These are phyloP conservation scores for Tolypocladium ovalisporum DNA, from an alignment of 2,329 filamentous ascomycete genomes.

Conservation along the genomic window DNA sequence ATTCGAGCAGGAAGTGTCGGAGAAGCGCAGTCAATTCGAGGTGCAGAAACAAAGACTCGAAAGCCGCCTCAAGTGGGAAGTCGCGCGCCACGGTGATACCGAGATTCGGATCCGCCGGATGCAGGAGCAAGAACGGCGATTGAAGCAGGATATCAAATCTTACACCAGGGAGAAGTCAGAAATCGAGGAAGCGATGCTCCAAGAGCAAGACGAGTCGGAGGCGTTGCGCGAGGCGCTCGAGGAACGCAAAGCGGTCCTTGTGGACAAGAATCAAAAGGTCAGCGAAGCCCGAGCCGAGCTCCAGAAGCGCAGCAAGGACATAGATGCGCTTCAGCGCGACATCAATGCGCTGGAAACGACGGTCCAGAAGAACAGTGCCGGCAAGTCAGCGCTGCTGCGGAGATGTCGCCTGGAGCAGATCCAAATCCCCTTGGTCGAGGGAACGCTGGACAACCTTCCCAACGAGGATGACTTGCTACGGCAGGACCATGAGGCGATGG, in stretches of 20 bases:
- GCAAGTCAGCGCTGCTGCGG: conserved; percentile 73
- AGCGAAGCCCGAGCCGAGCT: conserved; percentile 70
- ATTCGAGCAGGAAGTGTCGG: conserved; percentile 77
- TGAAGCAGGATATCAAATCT: conserved; percentile 57
- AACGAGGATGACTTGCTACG: conserved; percentile 73
- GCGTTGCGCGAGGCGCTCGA: conserved; percentile 63
- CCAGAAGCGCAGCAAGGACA: conserved; percentile 73
- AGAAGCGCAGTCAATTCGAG: conserved; percentile 79
- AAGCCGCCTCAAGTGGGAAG: conserved; percentile 47
- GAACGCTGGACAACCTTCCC: conserved; percentile 75
- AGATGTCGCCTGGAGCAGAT: conserved; percentile 93
- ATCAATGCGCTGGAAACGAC: conserved; percentile 74
- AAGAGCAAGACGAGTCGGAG: conserved; percentile 66
- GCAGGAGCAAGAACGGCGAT: conserved; percentile 53
- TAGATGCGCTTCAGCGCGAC: conserved; percentile 61
- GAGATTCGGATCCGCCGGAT: conserved; percentile 58
- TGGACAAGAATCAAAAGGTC: conserved; percentile 62
- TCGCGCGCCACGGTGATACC: conserved; percentile 41
- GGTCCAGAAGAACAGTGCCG: conserved; percentile 74
- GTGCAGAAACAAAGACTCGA: conserved; percentile 71
- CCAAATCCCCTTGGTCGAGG: conserved; percentile 64
- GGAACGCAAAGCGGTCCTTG: conserved; percentile 54
- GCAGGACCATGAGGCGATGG: conserved; percentile 80
- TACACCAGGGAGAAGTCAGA: conserved; percentile 63
- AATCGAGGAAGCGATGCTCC: conserved; percentile 63